Percentiles rank a stretch among this genome's conserved stretches.
Evolutionary conservation across 2,329 filamentous ascomycete species (phyloP).

Genomic region (Aspergillus sp.): DNA sequence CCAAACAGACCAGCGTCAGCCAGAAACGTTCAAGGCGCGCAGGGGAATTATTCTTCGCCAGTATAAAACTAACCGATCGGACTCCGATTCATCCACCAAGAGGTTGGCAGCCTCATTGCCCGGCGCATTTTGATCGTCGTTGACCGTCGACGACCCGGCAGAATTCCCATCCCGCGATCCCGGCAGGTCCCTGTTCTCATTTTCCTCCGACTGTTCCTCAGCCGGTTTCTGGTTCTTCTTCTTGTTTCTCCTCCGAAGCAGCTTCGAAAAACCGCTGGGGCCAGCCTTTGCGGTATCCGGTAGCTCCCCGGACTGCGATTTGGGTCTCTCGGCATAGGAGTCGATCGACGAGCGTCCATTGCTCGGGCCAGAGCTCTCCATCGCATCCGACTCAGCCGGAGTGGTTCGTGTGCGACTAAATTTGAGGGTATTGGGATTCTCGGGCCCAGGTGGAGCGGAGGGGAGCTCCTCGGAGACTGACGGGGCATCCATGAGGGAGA

Average conservation of each 20-base stretch:
- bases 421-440: constrained; percentile 21
- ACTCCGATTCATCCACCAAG: constrained; percentile 32
- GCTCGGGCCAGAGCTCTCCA: constrained; percentile 24
- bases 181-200: neutral
- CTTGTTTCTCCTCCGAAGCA: constrained; percentile 43
- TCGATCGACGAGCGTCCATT: constrained; percentile 32
- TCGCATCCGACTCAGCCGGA: constrained; percentile 26
- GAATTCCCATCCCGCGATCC: constrained; percentile 19
- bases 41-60: too few relatives aligned
- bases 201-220: constrained; percentile 10
- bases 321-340: constrained; percentile 30
- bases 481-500: constrained; percentile 28
- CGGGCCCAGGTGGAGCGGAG: constrained; percentile 27
- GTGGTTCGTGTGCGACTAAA: constrained; percentile 31
- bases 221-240: constrained; percentile 15
- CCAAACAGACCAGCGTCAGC: constrained; percentile 10
- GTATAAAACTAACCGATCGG: constrained; percentile 29
- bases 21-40: neutral
- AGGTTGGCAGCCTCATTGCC: constrained; percentile 21
- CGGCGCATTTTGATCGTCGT: constrained; percentile 13
- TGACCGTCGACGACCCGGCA: constrained; percentile 14
- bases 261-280: constrained; percentile 43
- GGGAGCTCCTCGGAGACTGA: constrained; percentile 16
- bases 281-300: constrained; percentile 31
- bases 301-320: constrained; percentile 30